Evolutionary conservation across 2,329 filamentous ascomycete genomes (phyloP).

Genomic region (Ophiostoma perfectum): DNA sequence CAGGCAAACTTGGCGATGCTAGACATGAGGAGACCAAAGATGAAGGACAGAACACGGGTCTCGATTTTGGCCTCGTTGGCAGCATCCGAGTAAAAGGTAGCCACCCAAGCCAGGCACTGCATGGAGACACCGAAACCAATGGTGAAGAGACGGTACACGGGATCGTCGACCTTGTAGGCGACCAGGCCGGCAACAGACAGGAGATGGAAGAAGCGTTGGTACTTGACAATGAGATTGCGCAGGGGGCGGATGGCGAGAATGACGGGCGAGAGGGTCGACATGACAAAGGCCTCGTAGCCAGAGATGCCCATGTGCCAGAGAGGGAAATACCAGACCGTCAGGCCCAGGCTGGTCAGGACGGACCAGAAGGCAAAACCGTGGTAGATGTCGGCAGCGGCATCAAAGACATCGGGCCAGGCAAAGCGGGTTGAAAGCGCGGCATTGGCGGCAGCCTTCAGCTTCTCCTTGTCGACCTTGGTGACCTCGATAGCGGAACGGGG

Average conservation of each 20-base stretch:
- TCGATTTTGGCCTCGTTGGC: conserved; percentile 71
- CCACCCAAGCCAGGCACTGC: conserved; percentile 77
- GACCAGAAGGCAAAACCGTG: conserved; percentile 97
- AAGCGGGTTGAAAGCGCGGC: conserved; percentile 68
- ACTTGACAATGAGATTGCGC: conserved; percentile 61
- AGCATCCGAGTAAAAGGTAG: conserved; percentile 73
- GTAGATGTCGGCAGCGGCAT: conserved; percentile 83
- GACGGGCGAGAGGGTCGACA: conserved; percentile 76
- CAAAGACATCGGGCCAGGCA: conserved; percentile 66
- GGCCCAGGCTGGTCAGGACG: conserved; percentile 79
- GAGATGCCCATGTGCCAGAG: conserved; percentile 99
- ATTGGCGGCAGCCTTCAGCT: conserved; percentile 57
- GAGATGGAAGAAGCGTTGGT: conserved; percentile 67
- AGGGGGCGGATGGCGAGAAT: conserved; percentile 67
- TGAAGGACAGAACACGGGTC: conserved; percentile 72
- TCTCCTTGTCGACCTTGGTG: conserved; percentile 66
- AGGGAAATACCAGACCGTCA: conserved; percentile 96
- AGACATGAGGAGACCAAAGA: conserved; percentile 75
- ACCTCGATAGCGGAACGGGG: conserved; percentile 44
- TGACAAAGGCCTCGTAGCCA: conserved; percentile 84
- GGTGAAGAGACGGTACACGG: conserved; percentile 69
- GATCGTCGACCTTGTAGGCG: conserved; percentile 70
- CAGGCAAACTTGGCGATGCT: conserved; percentile 88
- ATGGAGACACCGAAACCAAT: conserved; percentile 76
- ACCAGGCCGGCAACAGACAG: conserved; percentile 68